Evolutionary conservation across 257 asterid genomes (phyloP).

Genomic region (Oldenlandia corymbosa): DNA sequence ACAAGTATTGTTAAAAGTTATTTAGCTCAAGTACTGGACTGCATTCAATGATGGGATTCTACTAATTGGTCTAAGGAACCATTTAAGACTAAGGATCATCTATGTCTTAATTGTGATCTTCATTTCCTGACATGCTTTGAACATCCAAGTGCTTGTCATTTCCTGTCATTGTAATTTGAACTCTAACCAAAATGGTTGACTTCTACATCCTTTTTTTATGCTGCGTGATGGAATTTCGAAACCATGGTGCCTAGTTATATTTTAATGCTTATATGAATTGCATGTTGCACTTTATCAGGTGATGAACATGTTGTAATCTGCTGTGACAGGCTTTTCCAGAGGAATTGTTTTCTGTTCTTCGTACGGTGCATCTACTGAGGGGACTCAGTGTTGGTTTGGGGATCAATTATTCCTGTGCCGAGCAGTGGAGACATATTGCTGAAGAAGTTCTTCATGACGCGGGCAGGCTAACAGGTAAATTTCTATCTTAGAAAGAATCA

Average conservation of each 20-base stretch:
- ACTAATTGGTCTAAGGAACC: neutral
- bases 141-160: neutral
- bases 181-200: neutral
- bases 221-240: neutral
- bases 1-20: neutral
- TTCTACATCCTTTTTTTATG: neutral
- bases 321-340: constrained; percentile 85
- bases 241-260: neutral
- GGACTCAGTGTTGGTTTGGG: constrained; percentile 98
- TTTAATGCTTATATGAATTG: neutral
- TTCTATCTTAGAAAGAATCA: neutral
- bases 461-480: constrained; percentile 60
- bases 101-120: neutral
- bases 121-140: neutral
- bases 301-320: no score
- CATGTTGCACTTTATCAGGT: constrained; percentile 10
- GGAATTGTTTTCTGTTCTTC: constrained; percentile 93
- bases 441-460: constrained; percentile 77
- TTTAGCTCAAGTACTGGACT: neutral
- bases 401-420: constrained; percentile 82
- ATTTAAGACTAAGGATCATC: no score
- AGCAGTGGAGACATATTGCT: constrained; percentile 96
- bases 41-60: neutral
- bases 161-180: neutral
- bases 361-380: constrained; percentile 84